phyloP scores from a whole-genome alignment of 495 filamentous ascomycete genomes.

The Aspergillus leporis region DNA sequence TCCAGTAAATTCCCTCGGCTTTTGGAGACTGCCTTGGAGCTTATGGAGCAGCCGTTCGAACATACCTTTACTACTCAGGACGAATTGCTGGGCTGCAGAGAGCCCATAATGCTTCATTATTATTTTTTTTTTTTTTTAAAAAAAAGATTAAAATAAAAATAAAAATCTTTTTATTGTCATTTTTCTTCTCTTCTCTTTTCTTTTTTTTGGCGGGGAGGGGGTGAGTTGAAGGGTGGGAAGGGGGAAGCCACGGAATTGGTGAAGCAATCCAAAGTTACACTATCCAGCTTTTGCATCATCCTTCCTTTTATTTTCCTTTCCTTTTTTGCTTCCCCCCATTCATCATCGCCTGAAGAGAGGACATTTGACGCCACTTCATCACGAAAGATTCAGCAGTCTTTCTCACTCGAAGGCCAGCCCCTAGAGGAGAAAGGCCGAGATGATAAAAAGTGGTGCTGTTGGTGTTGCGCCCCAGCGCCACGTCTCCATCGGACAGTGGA shows the following conservation, averaged over 20 bases:
- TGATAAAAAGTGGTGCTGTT: not conserved
- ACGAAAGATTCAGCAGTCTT: no score
- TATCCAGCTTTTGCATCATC: no score
- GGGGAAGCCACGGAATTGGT: no score
- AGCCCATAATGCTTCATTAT: not conserved
- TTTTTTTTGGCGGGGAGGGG: not conserved
- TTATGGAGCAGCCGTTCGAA: not conserved
- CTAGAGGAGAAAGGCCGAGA: not conserved
- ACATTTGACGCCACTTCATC: no score
- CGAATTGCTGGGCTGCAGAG: no score
- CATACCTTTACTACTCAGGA: not conserved
- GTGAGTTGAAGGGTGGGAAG: no score
- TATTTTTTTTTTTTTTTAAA: not conserved
- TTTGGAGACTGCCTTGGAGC: not conserved
- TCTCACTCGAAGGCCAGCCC: no score
- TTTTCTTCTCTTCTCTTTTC: not conserved
- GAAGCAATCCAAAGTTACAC: no score
- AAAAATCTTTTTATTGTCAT: not conserved
- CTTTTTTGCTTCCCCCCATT: no score
- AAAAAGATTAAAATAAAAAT: not conserved
- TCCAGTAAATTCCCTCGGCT: not conserved
- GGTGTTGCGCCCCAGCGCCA: not conserved
- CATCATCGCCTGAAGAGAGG: no score
- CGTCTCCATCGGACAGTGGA: not conserved
- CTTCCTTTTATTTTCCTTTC: no score